Conservation (phyloP, 768 basidiomycete genomes). For the Agaricus bisporus region DNA sequence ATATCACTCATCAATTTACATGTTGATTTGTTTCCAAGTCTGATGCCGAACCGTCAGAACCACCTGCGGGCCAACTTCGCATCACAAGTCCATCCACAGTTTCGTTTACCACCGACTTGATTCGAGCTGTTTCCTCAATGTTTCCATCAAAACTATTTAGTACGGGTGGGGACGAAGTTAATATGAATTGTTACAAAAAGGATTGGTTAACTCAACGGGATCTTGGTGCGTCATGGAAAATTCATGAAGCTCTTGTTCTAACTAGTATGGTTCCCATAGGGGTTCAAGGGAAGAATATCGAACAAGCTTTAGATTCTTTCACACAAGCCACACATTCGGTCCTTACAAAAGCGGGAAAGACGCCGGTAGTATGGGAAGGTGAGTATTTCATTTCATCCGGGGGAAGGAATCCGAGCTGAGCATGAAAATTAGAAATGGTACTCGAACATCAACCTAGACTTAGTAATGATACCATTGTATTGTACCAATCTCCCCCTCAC, state of each 20-base stretch:
- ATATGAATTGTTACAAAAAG: slow-evolving; percentile 54
- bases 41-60: slow-evolving; percentile 36
- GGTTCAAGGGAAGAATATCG: slow-evolving; percentile 44
- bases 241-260: neutral
- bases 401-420: neutral
- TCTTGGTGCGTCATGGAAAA: slow-evolving; percentile 28
- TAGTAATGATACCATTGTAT: slow-evolving; percentile 44
- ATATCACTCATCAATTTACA: neutral
- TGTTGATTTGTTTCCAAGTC: neutral
- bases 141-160: slow-evolving; percentile 58
- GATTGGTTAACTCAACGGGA: slow-evolving; percentile 54
- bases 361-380: slow-evolving; percentile 79
- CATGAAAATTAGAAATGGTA: slow-evolving; percentile 54
- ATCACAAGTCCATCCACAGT: slow-evolving; percentile 55
- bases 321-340: slow-evolving; percentile 49
- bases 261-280: slow-evolving; percentile 11
- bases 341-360: slow-evolving; percentile 52
- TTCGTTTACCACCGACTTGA: slow-evolving; percentile 50
- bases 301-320: slow-evolving; percentile 59
- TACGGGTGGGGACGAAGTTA: slow-evolving; percentile 83
- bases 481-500: slow-evolving; percentile 31
- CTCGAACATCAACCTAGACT: slow-evolving; percentile 40
- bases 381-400: too few species aligned
- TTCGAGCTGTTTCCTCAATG: slow-evolving; percentile 44
- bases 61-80: slow-evolving; percentile 81